phyloP scores from a whole-genome alignment of 495 filamentous ascomycete species.

The Hyaloscypha finlandica region DNA sequence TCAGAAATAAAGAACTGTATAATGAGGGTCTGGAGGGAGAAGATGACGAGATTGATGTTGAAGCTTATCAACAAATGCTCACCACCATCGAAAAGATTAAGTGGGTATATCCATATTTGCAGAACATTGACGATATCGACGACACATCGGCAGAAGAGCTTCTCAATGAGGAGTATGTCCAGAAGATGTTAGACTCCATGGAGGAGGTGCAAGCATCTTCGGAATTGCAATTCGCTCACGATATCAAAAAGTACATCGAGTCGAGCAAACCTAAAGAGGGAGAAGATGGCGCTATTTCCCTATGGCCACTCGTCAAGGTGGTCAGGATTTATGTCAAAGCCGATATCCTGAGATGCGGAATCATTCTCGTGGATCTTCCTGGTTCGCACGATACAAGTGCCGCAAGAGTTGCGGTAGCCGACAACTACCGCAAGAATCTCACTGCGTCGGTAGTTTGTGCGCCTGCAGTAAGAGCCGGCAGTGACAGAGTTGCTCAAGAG shows the following conservation, averaged over 20 bases:
- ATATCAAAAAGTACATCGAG: slow-evolving; percentile 32
- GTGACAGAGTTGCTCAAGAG: slow-evolving; percentile 1
- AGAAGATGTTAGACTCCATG: neutral
- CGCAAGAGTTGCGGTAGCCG: slow-evolving; percentile 61
- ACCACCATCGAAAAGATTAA: slow-evolving; percentile 61
- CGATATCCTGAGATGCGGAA: slow-evolving; percentile 56
- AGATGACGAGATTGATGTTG: slow-evolving; percentile 47
- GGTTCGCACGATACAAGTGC: slow-evolving; percentile 65
- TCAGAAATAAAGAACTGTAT: slow-evolving; percentile 48
- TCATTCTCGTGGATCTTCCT: slow-evolving; percentile 68
- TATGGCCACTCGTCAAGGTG: slow-evolving; percentile 71
- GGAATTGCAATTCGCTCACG: slow-evolving; percentile 22
- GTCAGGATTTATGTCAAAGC: slow-evolving; percentile 64
- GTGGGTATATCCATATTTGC: slow-evolving; percentile 60
- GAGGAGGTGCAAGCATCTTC: too few relatives aligned
- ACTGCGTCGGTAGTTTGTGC: slow-evolving; percentile 16
- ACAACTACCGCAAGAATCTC: slow-evolving; percentile 58
- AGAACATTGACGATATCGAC: slow-evolving; percentile 47
- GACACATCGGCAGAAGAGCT: slow-evolving; percentile 42
- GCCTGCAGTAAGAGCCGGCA: slow-evolving; percentile 5
- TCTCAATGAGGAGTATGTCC: slow-evolving; percentile 32
- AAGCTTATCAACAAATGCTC: slow-evolving; percentile 37
- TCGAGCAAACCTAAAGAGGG: neutral
- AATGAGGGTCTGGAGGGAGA: slow-evolving; percentile 43
- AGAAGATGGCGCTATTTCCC: slow-evolving; percentile 42